phyloP scores from a whole-genome alignment of 306 rosid genomes.

The Vicia villosa region DNA sequence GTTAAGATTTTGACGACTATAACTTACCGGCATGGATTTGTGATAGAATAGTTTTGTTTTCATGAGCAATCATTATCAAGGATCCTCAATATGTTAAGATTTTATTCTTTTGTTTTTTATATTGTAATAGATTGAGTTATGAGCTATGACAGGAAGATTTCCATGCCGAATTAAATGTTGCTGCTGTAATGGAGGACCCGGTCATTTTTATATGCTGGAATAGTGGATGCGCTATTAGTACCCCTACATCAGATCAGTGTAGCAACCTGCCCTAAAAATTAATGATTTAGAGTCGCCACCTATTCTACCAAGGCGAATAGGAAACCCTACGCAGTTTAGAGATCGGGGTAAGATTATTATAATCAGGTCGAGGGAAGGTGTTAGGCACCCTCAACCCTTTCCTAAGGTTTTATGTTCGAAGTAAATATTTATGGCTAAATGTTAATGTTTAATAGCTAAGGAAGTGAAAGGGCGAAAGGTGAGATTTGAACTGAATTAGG shows the following conservation, averaged over 20 bases:
- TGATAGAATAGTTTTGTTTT: constrained; percentile 12
- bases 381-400: no score
- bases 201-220: constrained; percentile 91
- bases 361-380: no score
- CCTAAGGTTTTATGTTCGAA: no score
- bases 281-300: no score
- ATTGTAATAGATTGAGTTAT: constrained; percentile 28
- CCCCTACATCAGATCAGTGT: constrained; percentile 92
- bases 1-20: constrained; percentile 6
- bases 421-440: no score
- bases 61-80: constrained; percentile 22
- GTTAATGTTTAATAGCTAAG: no score
- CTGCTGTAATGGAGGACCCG: constrained; percentile 89
- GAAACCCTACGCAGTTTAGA: no score
- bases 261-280: no score
- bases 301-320: no score
- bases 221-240: constrained; percentile 99
- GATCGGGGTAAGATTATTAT: no score
- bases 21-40: constrained; percentile 10
- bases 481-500: no score
- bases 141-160: constrained; percentile 78
- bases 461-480: no score
- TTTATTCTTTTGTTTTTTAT: constrained; percentile 2
- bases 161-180: constrained; percentile 90
- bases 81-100: not conserved